Percentiles rank a stretch among this genome's conserved stretches.
Conservation (phyloP, 2,329 filamentous ascomycete species). For the Paraconiothyrium brasiliense region DNA sequence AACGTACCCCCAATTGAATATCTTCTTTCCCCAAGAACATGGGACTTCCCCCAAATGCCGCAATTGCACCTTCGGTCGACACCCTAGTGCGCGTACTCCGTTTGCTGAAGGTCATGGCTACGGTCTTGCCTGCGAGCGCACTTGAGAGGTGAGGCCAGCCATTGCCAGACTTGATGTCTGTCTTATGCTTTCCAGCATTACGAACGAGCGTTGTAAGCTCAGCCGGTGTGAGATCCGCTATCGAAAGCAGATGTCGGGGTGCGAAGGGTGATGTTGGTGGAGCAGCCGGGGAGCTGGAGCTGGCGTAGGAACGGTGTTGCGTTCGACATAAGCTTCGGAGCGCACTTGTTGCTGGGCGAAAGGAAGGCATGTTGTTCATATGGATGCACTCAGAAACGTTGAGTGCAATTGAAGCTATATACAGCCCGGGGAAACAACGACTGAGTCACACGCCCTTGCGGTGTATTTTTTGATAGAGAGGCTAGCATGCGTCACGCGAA, state of each 20-base stretch:
- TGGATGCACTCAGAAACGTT: slow-evolving; percentile 8
- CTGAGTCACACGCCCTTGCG: slow-evolving; percentile 32
- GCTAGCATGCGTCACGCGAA: slow-evolving; percentile 18
- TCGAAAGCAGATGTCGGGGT: slow-evolving; percentile 90
- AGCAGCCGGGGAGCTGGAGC: slow-evolving; percentile 37
- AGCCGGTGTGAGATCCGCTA: slow-evolving; percentile 80
- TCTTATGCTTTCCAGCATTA: slow-evolving; percentile 82
- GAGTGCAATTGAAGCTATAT: slow-evolving; percentile 26
- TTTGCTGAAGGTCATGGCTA: slow-evolving; percentile 98
- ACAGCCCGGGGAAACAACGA: slow-evolving; percentile 2
- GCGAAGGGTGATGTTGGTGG: slow-evolving; percentile 65
- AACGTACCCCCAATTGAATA: slow-evolving; percentile 86
- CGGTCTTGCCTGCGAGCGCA: slow-evolving; percentile 76
- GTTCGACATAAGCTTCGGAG: slow-evolving; percentile 43
- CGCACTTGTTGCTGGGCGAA: slow-evolving; percentile 41
- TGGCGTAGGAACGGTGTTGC: slow-evolving; percentile 39
- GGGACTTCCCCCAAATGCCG: slow-evolving; percentile 87
- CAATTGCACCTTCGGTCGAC: slow-evolving; percentile 89
- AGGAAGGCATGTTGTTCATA: slow-evolving; percentile 39
- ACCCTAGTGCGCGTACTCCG: slow-evolving; percentile 92
- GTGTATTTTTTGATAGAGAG: slow-evolving; percentile 18
- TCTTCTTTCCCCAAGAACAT: slow-evolving; percentile 98
- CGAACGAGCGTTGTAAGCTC: slow-evolving; percentile 85
- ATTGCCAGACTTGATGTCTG: slow-evolving; percentile 71
- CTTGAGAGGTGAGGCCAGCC: slow-evolving; percentile 69